These are phyloP conservation scores for Eleusine indica DNA, from an alignment of 176 grass and related monocot species.

Conservation along the genomic window DNA sequence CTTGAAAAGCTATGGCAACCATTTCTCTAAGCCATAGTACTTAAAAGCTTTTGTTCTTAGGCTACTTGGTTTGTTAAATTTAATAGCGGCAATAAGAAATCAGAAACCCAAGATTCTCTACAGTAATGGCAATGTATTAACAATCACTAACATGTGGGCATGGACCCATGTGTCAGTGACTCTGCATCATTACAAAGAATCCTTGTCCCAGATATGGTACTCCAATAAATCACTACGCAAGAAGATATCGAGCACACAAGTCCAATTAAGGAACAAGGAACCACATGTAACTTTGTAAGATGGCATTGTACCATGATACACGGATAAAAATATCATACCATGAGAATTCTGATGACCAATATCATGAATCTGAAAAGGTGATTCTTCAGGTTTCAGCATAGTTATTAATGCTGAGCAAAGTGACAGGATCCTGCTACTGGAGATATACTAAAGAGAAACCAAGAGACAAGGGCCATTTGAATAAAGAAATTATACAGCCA, in stretches of 20 bases:
- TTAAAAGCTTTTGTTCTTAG: background rate
- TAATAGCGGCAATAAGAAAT: background rate
- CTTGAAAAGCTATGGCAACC: background rate
- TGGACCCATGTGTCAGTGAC: too few species aligned
- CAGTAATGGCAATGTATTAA: too few species aligned
- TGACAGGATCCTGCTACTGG: background rate
- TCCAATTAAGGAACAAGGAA: background rate
- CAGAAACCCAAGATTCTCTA: background rate
- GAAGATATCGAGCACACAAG: background rate
- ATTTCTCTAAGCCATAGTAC: background rate
- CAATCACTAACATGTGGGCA: too few species aligned
- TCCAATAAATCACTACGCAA: background rate
- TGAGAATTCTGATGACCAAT: background rate
- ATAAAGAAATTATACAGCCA: conserved; percentile 16
- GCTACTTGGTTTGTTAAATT: background rate
- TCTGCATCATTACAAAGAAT: too few species aligned
- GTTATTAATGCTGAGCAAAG: conserved; percentile 14
- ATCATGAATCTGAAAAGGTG: background rate
- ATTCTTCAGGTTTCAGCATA: background rate
- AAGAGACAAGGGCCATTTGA: background rate
- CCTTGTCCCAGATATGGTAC: too few species aligned
- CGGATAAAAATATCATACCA: background rate
- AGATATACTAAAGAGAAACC: background rate
- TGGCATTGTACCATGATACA: background rate
- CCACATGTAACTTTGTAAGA: background rate